Percentiles rank a stretch among this genome's conserved stretches.
Evolutionary conservation across 2,329 filamentous ascomycete species (phyloP).

Genomic region (Microdochium bolleyi): DNA sequence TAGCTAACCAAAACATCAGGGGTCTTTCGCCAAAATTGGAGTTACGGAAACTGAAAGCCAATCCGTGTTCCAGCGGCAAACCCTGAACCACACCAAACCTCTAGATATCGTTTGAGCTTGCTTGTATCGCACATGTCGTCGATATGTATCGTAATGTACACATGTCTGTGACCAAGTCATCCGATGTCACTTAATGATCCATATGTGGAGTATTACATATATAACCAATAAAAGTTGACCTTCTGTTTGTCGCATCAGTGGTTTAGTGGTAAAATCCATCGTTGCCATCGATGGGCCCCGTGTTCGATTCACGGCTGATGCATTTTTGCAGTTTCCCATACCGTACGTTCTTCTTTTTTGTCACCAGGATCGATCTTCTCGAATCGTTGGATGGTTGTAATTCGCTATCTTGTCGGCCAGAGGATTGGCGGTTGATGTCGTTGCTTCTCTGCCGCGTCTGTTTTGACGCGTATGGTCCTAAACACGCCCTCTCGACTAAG

Average conservation of each 20-base stretch:
- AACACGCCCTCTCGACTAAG: too few relatives aligned
- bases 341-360: too few relatives aligned
- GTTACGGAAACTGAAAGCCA: not conserved
- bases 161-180: not conserved
- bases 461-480: too few relatives aligned
- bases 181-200: not conserved
- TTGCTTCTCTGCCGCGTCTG: too few relatives aligned
- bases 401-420: too few relatives aligned
- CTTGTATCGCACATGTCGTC: not conserved
- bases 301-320: conserved; percentile 35
- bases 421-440: too few relatives aligned
- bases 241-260: too few relatives aligned
- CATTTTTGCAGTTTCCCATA: conserved; percentile 10
- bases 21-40: not conserved
- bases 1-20: not conserved
- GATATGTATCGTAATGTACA: not conserved
- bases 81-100: not conserved
- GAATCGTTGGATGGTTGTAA: too few relatives aligned
- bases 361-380: too few relatives aligned
- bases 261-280: conserved; percentile 47
- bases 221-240: too few relatives aligned
- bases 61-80: not conserved
- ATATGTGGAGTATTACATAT: not conserved
- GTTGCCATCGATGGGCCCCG: conserved; percentile 44
- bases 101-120: not conserved